Percentiles rank a stretch among this genome's conserved stretches.
These are phyloP conservation scores for Pythium rishiriense DNA, from an alignment of 352 stramenopile genomes.

Conservation along the genomic window DNA sequence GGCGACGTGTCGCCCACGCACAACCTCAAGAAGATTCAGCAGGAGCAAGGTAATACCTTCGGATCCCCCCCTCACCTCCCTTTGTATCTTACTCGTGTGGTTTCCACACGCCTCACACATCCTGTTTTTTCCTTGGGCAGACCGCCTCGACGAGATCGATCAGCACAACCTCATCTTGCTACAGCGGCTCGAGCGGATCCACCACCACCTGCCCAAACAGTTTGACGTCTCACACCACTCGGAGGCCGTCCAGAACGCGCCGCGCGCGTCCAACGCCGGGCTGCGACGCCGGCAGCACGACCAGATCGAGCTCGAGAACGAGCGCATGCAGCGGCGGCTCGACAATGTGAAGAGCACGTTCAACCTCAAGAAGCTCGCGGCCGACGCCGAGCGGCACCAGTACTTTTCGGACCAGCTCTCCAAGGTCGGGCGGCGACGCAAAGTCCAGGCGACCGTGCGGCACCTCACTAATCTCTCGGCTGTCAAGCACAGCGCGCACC, in stretches of 20 bases:
- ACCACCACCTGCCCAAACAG: conserved; percentile 50
- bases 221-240: conserved; percentile 64
- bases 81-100: not conserved
- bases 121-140: conserved; percentile 18
- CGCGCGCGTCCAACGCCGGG: conserved; percentile 35
- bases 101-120: not conserved
- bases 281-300: conserved; percentile 41
- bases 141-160: conserved; percentile 47
- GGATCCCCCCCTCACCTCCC: not conserved
- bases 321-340: conserved; percentile 42
- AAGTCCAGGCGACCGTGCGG: conserved; percentile 43
- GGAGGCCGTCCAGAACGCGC: conserved; percentile 40
- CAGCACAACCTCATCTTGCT: conserved; percentile 56
- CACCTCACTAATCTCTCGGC: conserved; percentile 17
- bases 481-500: not conserved
- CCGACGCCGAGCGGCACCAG: conserved; percentile 41
- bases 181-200: conserved; percentile 52
- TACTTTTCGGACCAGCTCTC: conserved; percentile 63
- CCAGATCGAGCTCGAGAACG: conserved; percentile 52
- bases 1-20: conserved; percentile 35
- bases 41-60: conserved; percentile 50
- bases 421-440: conserved; percentile 43
- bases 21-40: conserved; percentile 58
- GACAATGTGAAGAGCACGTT: conserved; percentile 41
- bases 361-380: conserved; percentile 48